Evolutionary conservation across 306 rosid genomes (phyloP), one percentile per base, ranked within the genome.

Genomic region (Trifolium dubium): DNA sequence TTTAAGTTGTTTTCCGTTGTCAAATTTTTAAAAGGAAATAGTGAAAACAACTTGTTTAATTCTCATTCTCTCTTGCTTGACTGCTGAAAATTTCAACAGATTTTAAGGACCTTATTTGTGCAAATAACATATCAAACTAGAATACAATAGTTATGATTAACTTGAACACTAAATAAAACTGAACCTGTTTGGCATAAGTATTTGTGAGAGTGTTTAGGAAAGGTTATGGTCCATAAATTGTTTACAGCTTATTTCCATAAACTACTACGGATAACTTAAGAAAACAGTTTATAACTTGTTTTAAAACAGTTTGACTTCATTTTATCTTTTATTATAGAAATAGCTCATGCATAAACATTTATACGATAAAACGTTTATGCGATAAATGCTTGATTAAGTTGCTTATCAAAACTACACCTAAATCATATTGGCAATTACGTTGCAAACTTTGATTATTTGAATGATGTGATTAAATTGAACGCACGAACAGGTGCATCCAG

Each of bases 401-500:
- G 60, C 3, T 28, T 28, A 56, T 56, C 15, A 3, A 29, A 59
- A 59, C 17, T 29, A 6, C 0, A 1, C 17, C 65, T 35, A 28
- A 8, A 72, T 55, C 44, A 55, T 43, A 61, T 61, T n/a, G 18
- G 41, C 62, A 44, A 40, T 50, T 70, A 2, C 3, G 15, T 43
- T 53, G 59, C 54, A 8, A 64, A 46, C 15, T 67, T 19, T 58
- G 64, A 29, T 44, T 60, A 37, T 9, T 34, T 59, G 17, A 18
- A 18, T 56, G 76, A 59, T 78, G 67, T 64, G 66, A 41, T 39
- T 67, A 12, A 47, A 39, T 37, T 49, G 9, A 73, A 78, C 78
- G 29, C 67, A 66, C 56, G 74, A 67, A 80, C 88, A 91, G 97
- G 87, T 76, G 81, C 96, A 87, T 79, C 85, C 87, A 62, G 96